phyloP scores from a whole-genome alignment of 176 grass and related monocot genomes.

The Miscanthus lutarioriparius region DNA sequence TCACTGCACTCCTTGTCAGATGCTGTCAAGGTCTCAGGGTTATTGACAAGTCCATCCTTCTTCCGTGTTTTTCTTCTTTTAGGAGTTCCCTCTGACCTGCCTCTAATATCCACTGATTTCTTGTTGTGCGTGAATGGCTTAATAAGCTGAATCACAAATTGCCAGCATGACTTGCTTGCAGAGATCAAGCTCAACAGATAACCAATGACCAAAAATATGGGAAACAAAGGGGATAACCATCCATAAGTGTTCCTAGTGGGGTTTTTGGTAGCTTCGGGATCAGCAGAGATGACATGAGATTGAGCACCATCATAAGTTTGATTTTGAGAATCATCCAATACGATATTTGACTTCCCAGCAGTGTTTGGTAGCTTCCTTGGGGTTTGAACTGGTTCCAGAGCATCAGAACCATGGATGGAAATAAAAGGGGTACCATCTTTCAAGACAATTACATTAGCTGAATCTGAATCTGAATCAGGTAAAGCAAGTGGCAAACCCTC shows the following conservation, averaged over 20 bases:
- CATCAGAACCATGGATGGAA: conserved; percentile 18
- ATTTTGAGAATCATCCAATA: conserved; percentile 33
- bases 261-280: conserved; percentile 23
- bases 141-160: conserved; percentile 37
- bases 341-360: conserved; percentile 20
- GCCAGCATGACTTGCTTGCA: conserved; percentile 27
- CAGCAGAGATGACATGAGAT: conserved; percentile 28
- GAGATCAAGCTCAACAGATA: conserved; percentile 40
- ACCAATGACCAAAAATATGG: conserved; percentile 33
- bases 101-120: conserved; percentile 45
- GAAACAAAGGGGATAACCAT: conserved; percentile 44
- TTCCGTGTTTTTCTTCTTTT: conserved; percentile 83
- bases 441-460: conserved; percentile 36
- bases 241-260: conserved; percentile 25
- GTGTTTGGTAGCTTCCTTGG: conserved; percentile 5
- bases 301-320: conserved; percentile 28
- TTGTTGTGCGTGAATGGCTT: conserved; percentile 46
- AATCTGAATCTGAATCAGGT: conserved; percentile 41
- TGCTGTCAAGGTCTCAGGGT: conserved; percentile 23
- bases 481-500: conserved; percentile 48
- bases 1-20: conserved; percentile 46
- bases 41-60: conserved; percentile 42
- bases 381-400: conserved; percentile 5
- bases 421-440: conserved; percentile 39
- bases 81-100: conserved; percentile 42